Evolutionary conservation across 345 rosid genomes (phyloP).

Genomic region (Bretschneidera sinensis): DNA sequence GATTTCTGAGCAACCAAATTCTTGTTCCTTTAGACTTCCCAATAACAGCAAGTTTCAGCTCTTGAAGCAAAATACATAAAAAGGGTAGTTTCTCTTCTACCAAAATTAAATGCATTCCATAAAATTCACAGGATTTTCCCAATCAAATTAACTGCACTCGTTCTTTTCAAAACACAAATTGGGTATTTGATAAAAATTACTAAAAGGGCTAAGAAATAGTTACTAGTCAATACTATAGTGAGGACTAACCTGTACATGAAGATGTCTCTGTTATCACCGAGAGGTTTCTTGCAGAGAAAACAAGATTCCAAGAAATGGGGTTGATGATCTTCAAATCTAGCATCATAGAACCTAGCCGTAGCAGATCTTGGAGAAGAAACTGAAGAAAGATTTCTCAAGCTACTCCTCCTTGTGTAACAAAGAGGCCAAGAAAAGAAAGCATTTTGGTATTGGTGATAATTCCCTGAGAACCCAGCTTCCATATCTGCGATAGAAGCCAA

Average conservation of each 20-base stretch:
- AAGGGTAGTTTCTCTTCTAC: too few species aligned
- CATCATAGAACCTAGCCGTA: conserved; percentile 62
- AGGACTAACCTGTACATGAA: conserved; percentile 75
- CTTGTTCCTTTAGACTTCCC: too few species aligned
- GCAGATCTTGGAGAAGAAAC: conserved; percentile 54
- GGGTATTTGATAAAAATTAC: too few species aligned
- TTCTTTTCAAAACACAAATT: too few species aligned
- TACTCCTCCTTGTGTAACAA: conserved; percentile 34
- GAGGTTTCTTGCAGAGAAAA: conserved; percentile 61
- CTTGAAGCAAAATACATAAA: too few species aligned
- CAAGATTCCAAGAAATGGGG: conserved; percentile 74
- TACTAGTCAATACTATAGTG: too few species aligned
- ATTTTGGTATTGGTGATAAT: conserved; percentile 3
- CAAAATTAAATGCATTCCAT: too few species aligned
- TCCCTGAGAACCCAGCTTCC: conserved; percentile 63
- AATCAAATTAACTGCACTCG: too few species aligned
- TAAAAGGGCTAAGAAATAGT: too few species aligned
- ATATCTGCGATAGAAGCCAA: conserved; percentile 52
- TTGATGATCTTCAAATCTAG: conserved; percentile 54
- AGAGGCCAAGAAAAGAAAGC: conserved; percentile 33
- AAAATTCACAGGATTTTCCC: too few species aligned
- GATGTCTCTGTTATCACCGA: conserved; percentile 70
- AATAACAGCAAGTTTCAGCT: too few species aligned
- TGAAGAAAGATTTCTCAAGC: conserved; percentile 35
- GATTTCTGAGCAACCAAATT: too few species aligned